A percentile compares a stretch with the other conserved stretches of the same genome.
Conservation (phyloP, 805 yeast species). For the Kodamaea nitidulidarum region DNA sequence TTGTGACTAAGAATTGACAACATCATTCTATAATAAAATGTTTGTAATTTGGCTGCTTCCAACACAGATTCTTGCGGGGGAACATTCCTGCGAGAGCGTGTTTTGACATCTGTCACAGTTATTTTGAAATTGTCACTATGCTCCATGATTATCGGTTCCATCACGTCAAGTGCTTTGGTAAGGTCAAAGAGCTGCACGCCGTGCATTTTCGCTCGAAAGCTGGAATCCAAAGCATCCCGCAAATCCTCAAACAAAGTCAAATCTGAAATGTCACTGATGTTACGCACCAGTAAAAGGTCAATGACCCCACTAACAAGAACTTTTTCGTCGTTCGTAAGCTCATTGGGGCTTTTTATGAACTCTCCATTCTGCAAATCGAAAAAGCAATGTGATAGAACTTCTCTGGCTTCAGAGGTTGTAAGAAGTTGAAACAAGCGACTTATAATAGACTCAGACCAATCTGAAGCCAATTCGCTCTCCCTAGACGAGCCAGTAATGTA, state of each 20-base stretch:
- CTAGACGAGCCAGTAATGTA: constrained; percentile 9
- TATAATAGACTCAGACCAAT: constrained; percentile 42
- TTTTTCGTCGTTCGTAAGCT: background rate
- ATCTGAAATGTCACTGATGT: constrained; percentile 14
- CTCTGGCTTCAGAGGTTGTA: constrained; percentile 54
- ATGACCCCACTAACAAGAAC: constrained; percentile 62
- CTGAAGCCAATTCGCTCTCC: constrained; percentile 20
- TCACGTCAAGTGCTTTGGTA: constrained; percentile 16
- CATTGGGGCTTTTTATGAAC: background rate
- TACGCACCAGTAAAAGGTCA: constrained; percentile 41
- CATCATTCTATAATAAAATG: constrained; percentile 53
- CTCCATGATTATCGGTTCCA: constrained; percentile 13
- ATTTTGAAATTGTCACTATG: constrained; percentile 15
- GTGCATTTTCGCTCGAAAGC: constrained; percentile 13
- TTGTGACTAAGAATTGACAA: constrained; percentile 32
- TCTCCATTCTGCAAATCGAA: constrained; percentile 27
- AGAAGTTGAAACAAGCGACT: constrained; percentile 40
- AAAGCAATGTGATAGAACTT: constrained; percentile 54
- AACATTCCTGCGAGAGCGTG: constrained; percentile 40
- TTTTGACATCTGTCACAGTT: constrained; percentile 51
- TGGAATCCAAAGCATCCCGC: constrained; percentile 14
- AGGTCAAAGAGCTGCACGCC: constrained; percentile 25
- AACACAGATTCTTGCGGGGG: constrained; percentile 52
- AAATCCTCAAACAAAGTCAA: constrained; percentile 23
- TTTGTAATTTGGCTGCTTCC: constrained; percentile 52